Evolutionary conservation across 2,329 filamentous ascomycete genomes (phyloP).

Genomic region (Penicillium sp.): DNA sequence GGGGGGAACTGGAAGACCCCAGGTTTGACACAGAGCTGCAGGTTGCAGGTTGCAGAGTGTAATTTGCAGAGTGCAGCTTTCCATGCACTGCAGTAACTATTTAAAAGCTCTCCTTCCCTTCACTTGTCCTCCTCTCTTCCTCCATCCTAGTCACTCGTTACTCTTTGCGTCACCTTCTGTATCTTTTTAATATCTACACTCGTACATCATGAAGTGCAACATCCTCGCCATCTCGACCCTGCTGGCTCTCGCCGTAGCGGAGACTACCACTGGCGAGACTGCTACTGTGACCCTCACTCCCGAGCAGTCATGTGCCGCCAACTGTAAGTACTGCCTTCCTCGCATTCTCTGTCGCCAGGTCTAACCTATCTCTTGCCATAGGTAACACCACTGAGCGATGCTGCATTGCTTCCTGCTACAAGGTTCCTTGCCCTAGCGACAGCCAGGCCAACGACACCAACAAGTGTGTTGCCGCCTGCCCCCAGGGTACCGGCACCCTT

Average conservation of each 20-base stretch:
- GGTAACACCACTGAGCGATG: constrained; percentile 46
- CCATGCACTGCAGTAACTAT: not conserved
- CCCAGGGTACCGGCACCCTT: constrained; percentile 49
- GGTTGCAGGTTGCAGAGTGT: no score
- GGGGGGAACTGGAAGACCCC: not conserved
- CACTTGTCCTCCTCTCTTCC: constrained; percentile 6
- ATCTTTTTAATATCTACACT: constrained; percentile 5
- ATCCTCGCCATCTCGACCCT: constrained; percentile 44
- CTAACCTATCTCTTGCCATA: constrained; percentile 9
- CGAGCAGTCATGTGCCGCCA: constrained; percentile 32
- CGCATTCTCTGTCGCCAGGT: not conserved
- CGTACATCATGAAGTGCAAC: constrained; percentile 39
- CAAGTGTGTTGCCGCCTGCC: constrained; percentile 50
- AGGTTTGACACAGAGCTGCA: not conserved
- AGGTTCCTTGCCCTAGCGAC: constrained; percentile 51
- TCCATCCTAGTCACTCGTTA: constrained; percentile 8
- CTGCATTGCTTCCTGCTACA: constrained; percentile 51
- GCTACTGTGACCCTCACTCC: constrained; percentile 33
- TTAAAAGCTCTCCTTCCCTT: constrained; percentile 7
- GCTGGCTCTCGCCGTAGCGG: constrained; percentile 43
- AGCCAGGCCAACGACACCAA: constrained; percentile 49
- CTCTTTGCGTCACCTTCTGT: not conserved
- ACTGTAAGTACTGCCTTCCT: constrained; percentile 30
- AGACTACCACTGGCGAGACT: constrained; percentile 23
- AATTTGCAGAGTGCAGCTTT: not conserved